Percentiles rank a stretch among this genome's conserved stretches.
Evolutionary conservation across 2,329 filamentous ascomycete genomes (phyloP).

Genomic region (Eutypella sp.): DNA sequence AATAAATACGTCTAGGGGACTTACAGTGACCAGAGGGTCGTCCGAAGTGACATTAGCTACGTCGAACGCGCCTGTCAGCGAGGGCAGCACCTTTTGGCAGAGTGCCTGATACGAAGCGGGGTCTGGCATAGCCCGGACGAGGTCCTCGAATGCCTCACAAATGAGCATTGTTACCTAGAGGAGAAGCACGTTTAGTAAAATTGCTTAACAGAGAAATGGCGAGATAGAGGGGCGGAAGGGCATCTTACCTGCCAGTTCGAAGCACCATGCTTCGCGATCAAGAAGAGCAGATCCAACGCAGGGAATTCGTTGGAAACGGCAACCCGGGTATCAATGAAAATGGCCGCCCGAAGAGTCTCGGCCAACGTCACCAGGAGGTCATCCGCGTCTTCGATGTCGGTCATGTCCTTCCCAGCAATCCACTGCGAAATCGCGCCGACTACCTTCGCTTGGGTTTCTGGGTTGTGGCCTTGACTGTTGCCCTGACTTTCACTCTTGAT

Average conservation of each 20-base stretch:
- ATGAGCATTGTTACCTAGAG: conserved; percentile 69
- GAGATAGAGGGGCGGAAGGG: not conserved
- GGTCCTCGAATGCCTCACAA: conserved; percentile 85
- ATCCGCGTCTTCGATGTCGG: conserved; percentile 81
- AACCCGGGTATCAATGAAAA: conserved; percentile 71
- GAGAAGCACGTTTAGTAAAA: conserved; percentile 4
- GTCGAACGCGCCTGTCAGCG: conserved; percentile 83
- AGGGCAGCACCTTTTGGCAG: conserved; percentile 81
- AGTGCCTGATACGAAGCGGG: conserved; percentile 69
- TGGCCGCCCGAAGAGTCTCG: conserved; percentile 78
- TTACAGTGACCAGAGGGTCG: conserved; percentile 71
- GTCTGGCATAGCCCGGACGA: conserved; percentile 65
- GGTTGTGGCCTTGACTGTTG: conserved; percentile 42
- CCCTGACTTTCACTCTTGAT: conserved; percentile 40
- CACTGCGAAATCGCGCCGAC: conserved; percentile 66
- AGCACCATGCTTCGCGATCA: conserved; percentile 81
- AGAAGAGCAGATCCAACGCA: conserved; percentile 80
- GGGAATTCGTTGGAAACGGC: conserved; percentile 67
- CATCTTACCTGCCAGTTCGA: conserved; percentile 68
- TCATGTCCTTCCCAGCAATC: conserved; percentile 72
- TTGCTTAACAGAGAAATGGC: not conserved
- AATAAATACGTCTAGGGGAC: too few relatives aligned
- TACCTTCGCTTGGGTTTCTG: conserved; percentile 48
- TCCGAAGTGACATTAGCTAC: conserved; percentile 82
- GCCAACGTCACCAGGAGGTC: conserved; percentile 88